Percentiles rank a stretch among this genome's conserved stretches.
phyloP scores from a whole-genome alignment of 78 protist genomes.

The Dictyostelium brefeldianum region DNA sequence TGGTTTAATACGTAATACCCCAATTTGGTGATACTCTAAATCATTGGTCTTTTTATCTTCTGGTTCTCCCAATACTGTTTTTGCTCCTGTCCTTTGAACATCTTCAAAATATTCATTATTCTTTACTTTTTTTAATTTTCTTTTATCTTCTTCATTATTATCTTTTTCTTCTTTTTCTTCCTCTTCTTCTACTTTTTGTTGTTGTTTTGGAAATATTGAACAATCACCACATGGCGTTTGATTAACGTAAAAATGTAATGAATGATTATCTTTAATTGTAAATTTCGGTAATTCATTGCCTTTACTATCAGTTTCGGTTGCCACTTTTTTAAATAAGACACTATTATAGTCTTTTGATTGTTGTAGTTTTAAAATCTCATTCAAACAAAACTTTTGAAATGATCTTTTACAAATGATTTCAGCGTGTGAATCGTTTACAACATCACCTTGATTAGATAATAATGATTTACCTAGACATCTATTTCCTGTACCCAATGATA shows the following conservation, averaged over 20 bases:
- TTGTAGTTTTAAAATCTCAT: background rate
- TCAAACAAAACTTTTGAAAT: slow-evolving; percentile 45
- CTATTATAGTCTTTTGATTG: background rate
- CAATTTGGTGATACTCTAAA: slow-evolving; percentile 58
- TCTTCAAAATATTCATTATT: background rate
- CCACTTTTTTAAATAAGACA: background rate
- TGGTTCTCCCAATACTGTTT: slow-evolving; percentile 63
- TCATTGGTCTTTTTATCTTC: slow-evolving; percentile 39
- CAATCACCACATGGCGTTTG: slow-evolving; percentile 82
- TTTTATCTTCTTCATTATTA: background rate
- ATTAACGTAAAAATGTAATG: slow-evolving; percentile 63
- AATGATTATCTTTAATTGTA: slow-evolving; percentile 39
- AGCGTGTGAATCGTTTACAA: slow-evolving; percentile 74
- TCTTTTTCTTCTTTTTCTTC: background rate
- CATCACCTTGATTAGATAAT: slow-evolving; percentile 47
- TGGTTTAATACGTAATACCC: slow-evolving; percentile 78
- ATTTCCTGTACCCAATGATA: slow-evolving; percentile 69
- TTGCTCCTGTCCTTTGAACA: slow-evolving; percentile 77
- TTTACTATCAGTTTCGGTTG: background rate
- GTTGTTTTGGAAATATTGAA: slow-evolving; percentile 43
- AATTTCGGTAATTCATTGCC: background rate
- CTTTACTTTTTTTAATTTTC: background rate
- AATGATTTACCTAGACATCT: slow-evolving; percentile 48
- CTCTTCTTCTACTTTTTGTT: background rate
- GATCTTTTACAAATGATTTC: slow-evolving; percentile 75